Conservation (phyloP, 1,139 yeast species). For the Debaryomyces coudertii region DNA sequence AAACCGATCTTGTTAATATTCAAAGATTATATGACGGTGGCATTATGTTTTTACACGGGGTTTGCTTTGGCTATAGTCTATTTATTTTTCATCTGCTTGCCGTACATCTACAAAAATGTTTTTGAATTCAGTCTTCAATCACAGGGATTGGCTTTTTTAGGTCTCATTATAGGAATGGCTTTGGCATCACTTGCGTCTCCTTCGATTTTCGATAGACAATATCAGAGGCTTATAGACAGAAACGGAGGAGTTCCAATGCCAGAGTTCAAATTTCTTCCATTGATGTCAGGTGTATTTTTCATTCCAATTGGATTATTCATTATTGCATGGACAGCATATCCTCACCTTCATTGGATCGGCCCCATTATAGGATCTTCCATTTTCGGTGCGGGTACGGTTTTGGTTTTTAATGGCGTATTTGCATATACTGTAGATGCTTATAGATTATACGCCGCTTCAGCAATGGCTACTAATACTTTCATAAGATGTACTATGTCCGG, state of each 20-base stretch:
- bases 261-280: slow-evolving; percentile 40
- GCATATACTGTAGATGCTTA: slow-evolving; percentile 46
- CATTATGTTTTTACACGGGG: slow-evolving; percentile 65
- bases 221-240: slow-evolving; percentile 23
- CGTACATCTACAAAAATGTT: slow-evolving; percentile 53
- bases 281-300: slow-evolving; percentile 38
- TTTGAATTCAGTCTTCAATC: slow-evolving; percentile 43
- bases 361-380: slow-evolving; percentile 43
- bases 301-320: slow-evolving; percentile 43
- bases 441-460: slow-evolving; percentile 43
- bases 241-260: slow-evolving; percentile 40
- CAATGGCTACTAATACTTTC: slow-evolving; percentile 46
- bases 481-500: slow-evolving; percentile 43
- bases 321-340: slow-evolving; percentile 45
- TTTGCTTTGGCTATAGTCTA: slow-evolving; percentile 61
- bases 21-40: slow-evolving; percentile 64
- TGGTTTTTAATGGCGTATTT: slow-evolving; percentile 45
- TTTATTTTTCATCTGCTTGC: slow-evolving; percentile 65
- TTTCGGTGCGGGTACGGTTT: slow-evolving; percentile 40
- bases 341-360: slow-evolving; percentile 43
- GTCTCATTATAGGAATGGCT: slow-evolving; percentile 53
- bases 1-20: slow-evolving; percentile 58
- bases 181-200: slow-evolving; percentile 29
- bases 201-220: slow-evolving; percentile 24
- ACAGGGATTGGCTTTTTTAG: slow-evolving; percentile 56